These are phyloP conservation scores for Clitopilus passeckerianus DNA, from an alignment of 768 basidiomycete genomes.

Conservation along the genomic window DNA sequence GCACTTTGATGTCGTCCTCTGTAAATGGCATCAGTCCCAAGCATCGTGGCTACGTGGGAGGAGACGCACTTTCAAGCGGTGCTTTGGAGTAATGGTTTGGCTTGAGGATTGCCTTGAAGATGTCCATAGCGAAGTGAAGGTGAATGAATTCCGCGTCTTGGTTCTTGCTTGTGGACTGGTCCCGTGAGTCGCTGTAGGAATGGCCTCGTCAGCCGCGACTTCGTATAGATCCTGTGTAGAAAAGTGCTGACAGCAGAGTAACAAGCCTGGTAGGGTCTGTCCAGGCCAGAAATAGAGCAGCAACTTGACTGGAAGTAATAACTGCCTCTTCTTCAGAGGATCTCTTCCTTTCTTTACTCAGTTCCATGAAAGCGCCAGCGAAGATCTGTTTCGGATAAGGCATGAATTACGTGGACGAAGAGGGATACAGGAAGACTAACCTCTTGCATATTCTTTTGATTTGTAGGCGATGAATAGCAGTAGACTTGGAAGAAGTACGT, in stretches of 20 bases:
- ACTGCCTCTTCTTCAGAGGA: constrained; percentile 56
- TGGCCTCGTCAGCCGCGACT: not conserved
- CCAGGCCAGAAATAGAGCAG: constrained; percentile 68
- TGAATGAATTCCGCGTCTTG: constrained; percentile 31
- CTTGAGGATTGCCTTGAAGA: constrained; percentile 34
- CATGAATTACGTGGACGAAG: constrained; percentile 31
- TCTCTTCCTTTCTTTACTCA: constrained; percentile 43
- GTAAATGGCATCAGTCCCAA: not conserved
- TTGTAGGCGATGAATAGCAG: constrained; percentile 70
- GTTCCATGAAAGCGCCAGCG: constrained; percentile 42
- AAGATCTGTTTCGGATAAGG: constrained; percentile 40
- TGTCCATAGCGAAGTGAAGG: constrained; percentile 44
- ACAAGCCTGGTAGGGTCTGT: constrained; percentile 60
- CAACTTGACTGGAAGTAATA: constrained; percentile 52
- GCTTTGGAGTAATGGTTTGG: constrained; percentile 33
- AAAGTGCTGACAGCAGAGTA: not conserved
- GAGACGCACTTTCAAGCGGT: constrained; percentile 42
- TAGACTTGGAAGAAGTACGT: constrained; percentile 85
- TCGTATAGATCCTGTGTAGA: too few species aligned
- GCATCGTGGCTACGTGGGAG: not conserved
- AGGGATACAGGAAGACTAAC: constrained; percentile 46
- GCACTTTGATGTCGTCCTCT: constrained; percentile 66
- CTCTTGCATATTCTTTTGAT: constrained; percentile 71
- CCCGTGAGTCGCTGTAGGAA: constrained; percentile 11
- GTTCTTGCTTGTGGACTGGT: constrained; percentile 18